These are phyloP conservation scores for Pseudopyricularia javanii DNA, from an alignment of 2,329 filamentous ascomycete genomes.

Conservation along the genomic window DNA sequence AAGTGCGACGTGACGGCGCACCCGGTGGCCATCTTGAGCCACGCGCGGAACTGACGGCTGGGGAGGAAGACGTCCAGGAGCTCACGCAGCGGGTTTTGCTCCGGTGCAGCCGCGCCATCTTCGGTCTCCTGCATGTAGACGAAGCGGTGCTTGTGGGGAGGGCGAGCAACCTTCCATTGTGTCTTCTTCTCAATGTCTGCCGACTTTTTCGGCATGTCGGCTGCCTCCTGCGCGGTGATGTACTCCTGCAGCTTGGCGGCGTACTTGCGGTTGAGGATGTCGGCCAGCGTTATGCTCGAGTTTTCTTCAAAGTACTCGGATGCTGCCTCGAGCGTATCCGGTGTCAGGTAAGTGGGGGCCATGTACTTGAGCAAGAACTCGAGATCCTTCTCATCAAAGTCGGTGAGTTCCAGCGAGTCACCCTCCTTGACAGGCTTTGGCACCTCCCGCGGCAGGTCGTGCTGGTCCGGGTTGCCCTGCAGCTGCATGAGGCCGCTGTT, in stretches of 20 bases:
- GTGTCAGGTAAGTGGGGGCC: slow-evolving; percentile 79
- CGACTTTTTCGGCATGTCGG: slow-evolving; percentile 30
- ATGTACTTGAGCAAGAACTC: slow-evolving; percentile 88
- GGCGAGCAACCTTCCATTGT: slow-evolving; percentile 65
- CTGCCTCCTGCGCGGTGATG: slow-evolving; percentile 52
- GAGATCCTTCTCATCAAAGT: slow-evolving; percentile 65
- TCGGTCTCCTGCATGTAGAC: slow-evolving; percentile 53
- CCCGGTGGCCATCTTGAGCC: slow-evolving; percentile 74
- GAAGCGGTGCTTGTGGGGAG: slow-evolving; percentile 92
- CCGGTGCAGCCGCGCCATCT: slow-evolving; percentile 14
- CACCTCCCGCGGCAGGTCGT: slow-evolving; percentile 64
- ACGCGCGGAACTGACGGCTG: slow-evolving; percentile 75
- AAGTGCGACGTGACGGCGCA: slow-evolving; percentile 62
- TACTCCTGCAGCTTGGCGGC: slow-evolving; percentile 57
- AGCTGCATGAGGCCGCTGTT: slow-evolving; percentile 88
- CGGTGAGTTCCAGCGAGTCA: slow-evolving; percentile 29
- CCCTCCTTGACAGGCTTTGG: slow-evolving; percentile 30
- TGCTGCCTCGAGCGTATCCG: slow-evolving; percentile 77
- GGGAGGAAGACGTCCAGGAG: slow-evolving; percentile 74
- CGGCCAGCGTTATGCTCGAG: slow-evolving; percentile 62
- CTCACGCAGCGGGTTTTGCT: slow-evolving; percentile 55
- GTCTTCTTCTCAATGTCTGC: slow-evolving; percentile 44
- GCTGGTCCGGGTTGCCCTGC: slow-evolving; percentile 80
- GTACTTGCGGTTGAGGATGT: slow-evolving; percentile 71
- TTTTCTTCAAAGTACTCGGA: slow-evolving; percentile 68